Evolutionary conservation across 1,139 yeast species (phyloP).

Genomic region (Scheffersomyces segobiensis): DNA sequence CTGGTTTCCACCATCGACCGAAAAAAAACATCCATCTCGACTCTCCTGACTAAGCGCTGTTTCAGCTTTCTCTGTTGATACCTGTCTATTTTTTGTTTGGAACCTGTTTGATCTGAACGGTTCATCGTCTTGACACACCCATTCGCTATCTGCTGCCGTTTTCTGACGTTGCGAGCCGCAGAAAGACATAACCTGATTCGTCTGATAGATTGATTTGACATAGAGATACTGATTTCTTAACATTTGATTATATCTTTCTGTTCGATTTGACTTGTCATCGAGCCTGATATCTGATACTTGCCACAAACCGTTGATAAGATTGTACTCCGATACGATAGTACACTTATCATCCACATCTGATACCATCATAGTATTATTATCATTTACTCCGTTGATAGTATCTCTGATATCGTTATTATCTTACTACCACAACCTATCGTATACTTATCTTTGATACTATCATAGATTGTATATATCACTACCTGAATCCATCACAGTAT

Average conservation of each 20-base stretch:
- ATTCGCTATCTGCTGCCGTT: not conserved
- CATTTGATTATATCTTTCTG: not conserved
- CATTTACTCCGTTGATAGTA: not conserved
- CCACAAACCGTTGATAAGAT: not conserved
- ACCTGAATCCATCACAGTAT: not conserved
- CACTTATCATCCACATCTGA: not conserved
- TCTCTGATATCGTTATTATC: not conserved
- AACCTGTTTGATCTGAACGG: not conserved
- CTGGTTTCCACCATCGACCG: not conserved
- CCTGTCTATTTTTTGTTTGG: not conserved
- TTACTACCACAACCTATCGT: not conserved
- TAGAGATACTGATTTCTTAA: not conserved
- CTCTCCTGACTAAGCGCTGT: not conserved
- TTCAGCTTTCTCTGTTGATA: not conserved
- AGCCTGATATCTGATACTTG: not conserved
- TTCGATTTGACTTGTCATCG: not conserved
- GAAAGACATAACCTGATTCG: not conserved
- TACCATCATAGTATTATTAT: not conserved
- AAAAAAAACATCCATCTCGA: not conserved
- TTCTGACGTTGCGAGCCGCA: not conserved
- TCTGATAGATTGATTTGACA: not conserved
- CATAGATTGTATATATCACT: not conserved
- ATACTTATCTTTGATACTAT: not conserved
- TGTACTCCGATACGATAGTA: not conserved
- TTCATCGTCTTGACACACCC: not conserved